A percentile compares a stretch with the other conserved stretches of the same genome.
phyloP scores from a whole-genome alignment of 257 asterid genomes.

The Nicotiana tabacum region DNA sequence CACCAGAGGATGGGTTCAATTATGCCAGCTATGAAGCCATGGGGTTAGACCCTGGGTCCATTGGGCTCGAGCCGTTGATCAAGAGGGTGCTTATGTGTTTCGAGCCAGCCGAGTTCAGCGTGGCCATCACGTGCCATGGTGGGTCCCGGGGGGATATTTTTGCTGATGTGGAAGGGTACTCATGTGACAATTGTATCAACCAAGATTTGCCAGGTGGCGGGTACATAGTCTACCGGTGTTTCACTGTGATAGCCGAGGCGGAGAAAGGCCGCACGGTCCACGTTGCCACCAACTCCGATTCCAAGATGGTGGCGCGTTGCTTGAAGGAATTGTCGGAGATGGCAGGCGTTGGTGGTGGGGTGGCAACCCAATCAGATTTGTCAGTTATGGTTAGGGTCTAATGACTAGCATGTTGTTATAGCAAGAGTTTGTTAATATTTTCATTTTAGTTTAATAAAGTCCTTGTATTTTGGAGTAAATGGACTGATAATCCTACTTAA shows the following conservation, averaged over 20 bases:
- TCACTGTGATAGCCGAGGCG: neutral
- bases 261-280: neutral
- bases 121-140: constrained; percentile 34
- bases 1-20: constrained; percentile 41
- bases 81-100: constrained; percentile 35
- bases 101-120: constrained; percentile 30
- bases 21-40: constrained; percentile 49
- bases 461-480: no score
- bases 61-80: constrained; percentile 25
- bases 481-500: no score
- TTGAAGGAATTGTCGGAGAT: constrained; percentile 19
- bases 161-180: constrained; percentile 35
- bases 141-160: neutral
- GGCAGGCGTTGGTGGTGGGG: neutral
- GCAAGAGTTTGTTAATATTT: no score
- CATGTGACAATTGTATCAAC: constrained; percentile 16
- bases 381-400: no score
- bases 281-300: neutral
- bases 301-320: constrained; percentile 13
- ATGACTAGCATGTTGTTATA: no score
- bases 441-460: no score
- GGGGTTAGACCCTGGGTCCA: constrained; percentile 24
- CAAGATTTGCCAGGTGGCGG: constrained; percentile 27
- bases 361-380: no score
- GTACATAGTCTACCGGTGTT: constrained; percentile 25